phyloP scores from a whole-genome alignment of 2,329 filamentous ascomycete species.

The Hymenoscyphus albidus region DNA sequence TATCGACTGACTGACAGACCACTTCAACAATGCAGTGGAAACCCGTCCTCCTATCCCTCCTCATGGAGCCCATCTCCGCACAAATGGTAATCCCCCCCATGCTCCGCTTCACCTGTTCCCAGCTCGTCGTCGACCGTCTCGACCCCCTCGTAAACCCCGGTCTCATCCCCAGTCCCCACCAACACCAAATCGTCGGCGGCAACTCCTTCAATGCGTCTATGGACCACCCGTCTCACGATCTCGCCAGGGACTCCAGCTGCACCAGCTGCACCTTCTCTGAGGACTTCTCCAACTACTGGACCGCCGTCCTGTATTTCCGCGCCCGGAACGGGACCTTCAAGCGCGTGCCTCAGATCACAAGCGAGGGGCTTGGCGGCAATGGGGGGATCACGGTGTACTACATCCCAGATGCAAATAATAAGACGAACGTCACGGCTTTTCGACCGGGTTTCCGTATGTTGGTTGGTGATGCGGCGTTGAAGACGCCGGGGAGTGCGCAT shows the following conservation, averaged over 20 bases:
- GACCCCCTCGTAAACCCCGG: slow-evolving; percentile 20
- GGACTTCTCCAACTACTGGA: slow-evolving; percentile 15
- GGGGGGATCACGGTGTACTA: slow-evolving; percentile 15
- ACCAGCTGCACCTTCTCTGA: slow-evolving; percentile 14
- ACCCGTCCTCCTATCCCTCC: slow-evolving; percentile 7
- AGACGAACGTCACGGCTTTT: slow-evolving; percentile 16
- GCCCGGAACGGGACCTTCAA: slow-evolving; percentile 15
- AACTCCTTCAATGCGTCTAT: slow-evolving; percentile 20
- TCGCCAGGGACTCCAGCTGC: slow-evolving; percentile 12
- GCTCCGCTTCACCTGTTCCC: slow-evolving; percentile 20
- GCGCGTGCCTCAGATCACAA: slow-evolving; percentile 13
- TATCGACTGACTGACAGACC: slow-evolving; percentile 3
- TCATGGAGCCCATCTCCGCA: slow-evolving; percentile 11
- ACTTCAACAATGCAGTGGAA: slow-evolving; percentile 18
- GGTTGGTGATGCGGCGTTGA: slow-evolving; percentile 17
- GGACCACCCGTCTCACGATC: slow-evolving; percentile 15
- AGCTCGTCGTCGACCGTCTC: slow-evolving; percentile 19
- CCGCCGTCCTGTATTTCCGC: slow-evolving; percentile 14
- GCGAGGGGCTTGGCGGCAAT: slow-evolving; percentile 12
- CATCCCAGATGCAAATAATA: slow-evolving; percentile 10
- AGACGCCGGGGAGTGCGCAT: slow-evolving; percentile 13
- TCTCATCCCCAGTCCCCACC: slow-evolving; percentile 16
- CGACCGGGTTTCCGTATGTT: slow-evolving; percentile 19
- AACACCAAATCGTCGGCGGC: slow-evolving; percentile 21
- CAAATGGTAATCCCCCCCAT: slow-evolving; percentile 16